Evolutionary conservation across 2,329 filamentous ascomycete species (phyloP), one percentile per base, ranked within the genome.

Genomic region (Zymoseptoria ardabiliae): DNA sequence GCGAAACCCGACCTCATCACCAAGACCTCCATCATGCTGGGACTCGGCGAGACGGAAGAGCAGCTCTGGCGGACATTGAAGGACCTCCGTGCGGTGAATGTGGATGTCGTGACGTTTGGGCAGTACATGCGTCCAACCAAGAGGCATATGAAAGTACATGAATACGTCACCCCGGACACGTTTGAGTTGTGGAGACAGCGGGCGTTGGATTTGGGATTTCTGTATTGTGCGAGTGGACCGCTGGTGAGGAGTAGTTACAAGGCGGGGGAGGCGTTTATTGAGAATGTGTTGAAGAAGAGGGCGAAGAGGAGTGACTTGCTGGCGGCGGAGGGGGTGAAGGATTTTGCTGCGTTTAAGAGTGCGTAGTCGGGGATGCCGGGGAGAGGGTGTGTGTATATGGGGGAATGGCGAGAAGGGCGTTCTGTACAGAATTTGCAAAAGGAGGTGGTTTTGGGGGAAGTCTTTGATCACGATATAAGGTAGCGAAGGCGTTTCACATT

Each of bases 41-140:
- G 94, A 3, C 77, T 99, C 4, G 94, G 94, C 11, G 94, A 99
- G 81, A 91, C 87, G 23, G 92, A 97, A 69, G 83, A 89, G 19
- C 89, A 97, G 76, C 75, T 99, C 0, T 88, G 85, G 83, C 84
- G 89, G 63, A 85, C 93, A 0, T 76, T 97, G 61, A 83, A 80
- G 85, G 90, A 95, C 73, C 82, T 99, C 11, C 84, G 94, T 59
- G 86, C 86, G 65, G 83, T 85, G 59, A 80, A 89, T 61, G 92
- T 97, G 52, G 94, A 99, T 68, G 91, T 99, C 11, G 91, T 99
- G 59, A 99, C 94, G 0, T 99, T 99, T 68, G 94, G 94, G n/a
- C 94, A 99, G 79, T 99, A 99, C 79, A 99, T 99, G 94, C 90
- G 93, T 10, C 94, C 94, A 1, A 99, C 94, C 4, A 99, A 97